These are phyloP conservation scores for Erigeron canadensis DNA, from an alignment of 129 eudicot species.

Conservation along the genomic window DNA sequence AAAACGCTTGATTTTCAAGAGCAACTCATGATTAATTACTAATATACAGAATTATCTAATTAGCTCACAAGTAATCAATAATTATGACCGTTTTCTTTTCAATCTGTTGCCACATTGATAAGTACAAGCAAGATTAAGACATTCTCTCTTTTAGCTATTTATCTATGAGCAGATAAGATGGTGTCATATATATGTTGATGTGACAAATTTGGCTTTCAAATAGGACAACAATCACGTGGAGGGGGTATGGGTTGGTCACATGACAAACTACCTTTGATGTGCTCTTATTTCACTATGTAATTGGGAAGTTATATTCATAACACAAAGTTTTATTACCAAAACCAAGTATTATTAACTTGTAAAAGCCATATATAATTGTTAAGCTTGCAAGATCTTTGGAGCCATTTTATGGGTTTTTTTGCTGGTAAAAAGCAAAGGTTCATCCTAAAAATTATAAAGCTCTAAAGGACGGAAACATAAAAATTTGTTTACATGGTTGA, in stretches of 20 bases:
- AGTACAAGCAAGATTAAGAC: slow-evolving; percentile 22
- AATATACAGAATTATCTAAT: neutral
- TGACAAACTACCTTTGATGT: slow-evolving; percentile 29
- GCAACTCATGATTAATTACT: slow-evolving; percentile 8
- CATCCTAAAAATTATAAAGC: no score
- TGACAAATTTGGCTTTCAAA: slow-evolving; percentile 23
- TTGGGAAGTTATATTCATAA: no score
- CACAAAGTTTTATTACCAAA: no score
- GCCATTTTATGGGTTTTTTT: neutral
- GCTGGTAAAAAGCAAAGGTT: no score
- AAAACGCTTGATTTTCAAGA: slow-evolving; percentile 8
- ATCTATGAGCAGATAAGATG: slow-evolving; percentile 30
- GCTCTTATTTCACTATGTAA: neutral
- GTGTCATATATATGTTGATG: slow-evolving; percentile 13
- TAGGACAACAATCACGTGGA: slow-evolving; percentile 34
- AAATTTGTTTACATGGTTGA: no score
- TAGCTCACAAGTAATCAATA: slow-evolving; percentile 8
- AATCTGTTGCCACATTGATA: slow-evolving; percentile 10
- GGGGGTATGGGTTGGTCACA: slow-evolving; percentile 24
- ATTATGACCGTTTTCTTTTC: slow-evolving; percentile 17
- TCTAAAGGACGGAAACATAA: no score
- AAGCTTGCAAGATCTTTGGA: slow-evolving; percentile 13
- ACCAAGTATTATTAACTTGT: no score
- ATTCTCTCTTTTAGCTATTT: neutral
- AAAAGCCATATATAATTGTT: no score